Evolutionary conservation across 352 stramenopile genomes (phyloP).

Genomic region (Lagenidium giganteum): DNA sequence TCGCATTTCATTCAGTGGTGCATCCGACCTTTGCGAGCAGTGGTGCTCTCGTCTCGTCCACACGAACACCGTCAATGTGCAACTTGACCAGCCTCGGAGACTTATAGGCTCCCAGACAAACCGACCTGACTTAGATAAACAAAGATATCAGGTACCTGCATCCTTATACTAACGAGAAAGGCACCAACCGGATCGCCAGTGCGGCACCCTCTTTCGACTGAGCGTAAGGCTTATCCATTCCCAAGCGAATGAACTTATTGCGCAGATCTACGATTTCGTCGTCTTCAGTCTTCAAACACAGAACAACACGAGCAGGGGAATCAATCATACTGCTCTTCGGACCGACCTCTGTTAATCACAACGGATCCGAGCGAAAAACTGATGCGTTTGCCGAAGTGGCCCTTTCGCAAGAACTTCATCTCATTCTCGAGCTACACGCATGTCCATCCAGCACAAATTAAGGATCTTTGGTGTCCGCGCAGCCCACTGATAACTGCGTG

Average conservation of each 20-base stretch:
- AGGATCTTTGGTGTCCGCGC: no score
- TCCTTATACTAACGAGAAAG: not conserved
- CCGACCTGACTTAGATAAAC: slow-evolving; percentile 10
- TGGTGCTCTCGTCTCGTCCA: slow-evolving; percentile 1
- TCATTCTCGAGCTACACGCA: slow-evolving; percentile 31
- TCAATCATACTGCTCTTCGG: no score
- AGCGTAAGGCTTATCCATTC: slow-evolving; percentile 33
- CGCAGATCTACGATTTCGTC: slow-evolving; percentile 29
- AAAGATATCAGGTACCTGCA: not conserved
- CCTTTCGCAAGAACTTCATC: slow-evolving; percentile 41
- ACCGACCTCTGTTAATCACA: slow-evolving; percentile 46
- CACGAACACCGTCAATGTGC: slow-evolving; percentile 10
- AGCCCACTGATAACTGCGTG: no score
- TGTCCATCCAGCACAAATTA: not conserved
- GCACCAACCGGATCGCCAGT: slow-evolving; percentile 24
- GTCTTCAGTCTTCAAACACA: not conserved
- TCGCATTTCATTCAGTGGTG: not conserved
- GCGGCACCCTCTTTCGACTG: slow-evolving; percentile 29
- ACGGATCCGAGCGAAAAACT: slow-evolving; percentile 43
- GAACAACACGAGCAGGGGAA: not conserved
- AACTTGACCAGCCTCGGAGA: slow-evolving; percentile 6
- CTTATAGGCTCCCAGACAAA: slow-evolving; percentile 2
- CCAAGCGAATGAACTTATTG: slow-evolving; percentile 59
- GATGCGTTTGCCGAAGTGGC: slow-evolving; percentile 27
- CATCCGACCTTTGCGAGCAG: slow-evolving; percentile 10